These are phyloP conservation scores for Penicillium robsamsonii DNA, from an alignment of 495 filamentous ascomycete species.

Conservation along the genomic window DNA sequence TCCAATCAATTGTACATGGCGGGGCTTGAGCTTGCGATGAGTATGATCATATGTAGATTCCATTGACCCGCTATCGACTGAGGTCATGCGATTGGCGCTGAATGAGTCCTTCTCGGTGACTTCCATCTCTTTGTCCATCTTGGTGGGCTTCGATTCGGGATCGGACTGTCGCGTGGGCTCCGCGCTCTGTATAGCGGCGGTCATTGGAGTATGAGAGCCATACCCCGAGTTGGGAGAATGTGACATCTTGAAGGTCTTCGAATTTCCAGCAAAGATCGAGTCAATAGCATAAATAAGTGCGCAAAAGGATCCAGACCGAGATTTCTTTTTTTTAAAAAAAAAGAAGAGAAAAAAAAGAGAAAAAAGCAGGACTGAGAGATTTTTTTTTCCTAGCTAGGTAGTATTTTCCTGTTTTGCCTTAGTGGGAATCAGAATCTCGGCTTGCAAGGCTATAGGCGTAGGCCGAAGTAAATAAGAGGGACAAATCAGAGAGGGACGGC, in stretches of 20 bases:
- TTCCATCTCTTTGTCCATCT: slow-evolving; percentile 16
- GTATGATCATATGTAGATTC: slow-evolving; percentile 44
- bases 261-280: background rate
- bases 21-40: slow-evolving; percentile 58
- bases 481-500: background rate
- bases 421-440: background rate
- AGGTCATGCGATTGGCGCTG: slow-evolving; percentile 20
- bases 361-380: background rate
- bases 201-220: slow-evolving; percentile 14
- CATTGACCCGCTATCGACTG: slow-evolving; percentile 28
- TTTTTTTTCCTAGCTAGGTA: background rate
- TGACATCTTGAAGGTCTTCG: slow-evolving; percentile 11
- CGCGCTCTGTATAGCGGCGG: slow-evolving; percentile 17
- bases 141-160: slow-evolving; percentile 13
- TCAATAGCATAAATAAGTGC: background rate
- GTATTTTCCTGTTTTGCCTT: background rate
- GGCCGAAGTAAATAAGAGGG: background rate
- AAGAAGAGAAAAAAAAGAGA: background rate
- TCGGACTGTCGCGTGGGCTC: slow-evolving; percentile 11
- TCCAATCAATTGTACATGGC: slow-evolving; percentile 72
- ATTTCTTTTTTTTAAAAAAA: background rate
- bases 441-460: background rate
- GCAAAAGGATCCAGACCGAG: background rate
- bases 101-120: slow-evolving; percentile 21
- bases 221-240: slow-evolving; percentile 7